These are phyloP conservation scores for Primulina eburnea DNA, from an alignment of 257 asterid genomes.

Conservation along the genomic window DNA sequence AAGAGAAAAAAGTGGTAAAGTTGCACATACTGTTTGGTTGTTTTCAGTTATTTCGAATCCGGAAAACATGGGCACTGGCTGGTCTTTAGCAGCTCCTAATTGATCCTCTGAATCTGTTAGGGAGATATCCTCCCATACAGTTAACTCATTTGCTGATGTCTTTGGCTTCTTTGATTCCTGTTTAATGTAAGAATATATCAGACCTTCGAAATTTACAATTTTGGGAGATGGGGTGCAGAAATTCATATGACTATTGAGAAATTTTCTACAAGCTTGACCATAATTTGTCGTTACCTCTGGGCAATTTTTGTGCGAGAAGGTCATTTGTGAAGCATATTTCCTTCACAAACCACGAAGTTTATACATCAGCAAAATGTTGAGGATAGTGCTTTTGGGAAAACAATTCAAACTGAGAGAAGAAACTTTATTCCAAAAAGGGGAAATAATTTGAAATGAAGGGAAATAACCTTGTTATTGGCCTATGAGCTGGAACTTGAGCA, in stretches of 20 bases:
- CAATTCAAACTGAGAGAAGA: conserved; percentile 5
- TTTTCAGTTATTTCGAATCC: conserved; percentile 42
- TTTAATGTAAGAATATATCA: background rate
- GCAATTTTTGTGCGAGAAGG: conserved; percentile 41
- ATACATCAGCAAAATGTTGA: conserved; percentile 21
- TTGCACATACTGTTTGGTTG: conserved; percentile 42
- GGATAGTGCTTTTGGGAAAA: background rate
- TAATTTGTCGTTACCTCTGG: conserved; percentile 38
- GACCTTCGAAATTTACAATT: background rate
- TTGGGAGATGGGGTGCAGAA: background rate
- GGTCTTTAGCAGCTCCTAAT: conserved; percentile 43
- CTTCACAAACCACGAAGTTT: conserved; percentile 32
- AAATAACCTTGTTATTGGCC: conserved; percentile 73
- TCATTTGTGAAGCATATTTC: conserved; percentile 73
- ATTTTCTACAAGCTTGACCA: no score
- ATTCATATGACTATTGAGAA: no score
- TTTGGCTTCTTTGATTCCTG: conserved; percentile 51
- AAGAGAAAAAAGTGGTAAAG: background rate
- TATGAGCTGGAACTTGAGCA: conserved; percentile 38
- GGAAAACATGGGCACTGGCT: conserved; percentile 76
- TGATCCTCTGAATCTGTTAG: conserved; percentile 43
- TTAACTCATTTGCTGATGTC: conserved; percentile 40
- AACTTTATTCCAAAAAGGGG: background rate
- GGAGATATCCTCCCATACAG: conserved; percentile 54
- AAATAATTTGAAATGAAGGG: conserved; percentile 17